These are phyloP conservation scores for Rosellinia necatrix DNA, from an alignment of 2,329 filamentous ascomycete genomes.

Conservation along the genomic window DNA sequence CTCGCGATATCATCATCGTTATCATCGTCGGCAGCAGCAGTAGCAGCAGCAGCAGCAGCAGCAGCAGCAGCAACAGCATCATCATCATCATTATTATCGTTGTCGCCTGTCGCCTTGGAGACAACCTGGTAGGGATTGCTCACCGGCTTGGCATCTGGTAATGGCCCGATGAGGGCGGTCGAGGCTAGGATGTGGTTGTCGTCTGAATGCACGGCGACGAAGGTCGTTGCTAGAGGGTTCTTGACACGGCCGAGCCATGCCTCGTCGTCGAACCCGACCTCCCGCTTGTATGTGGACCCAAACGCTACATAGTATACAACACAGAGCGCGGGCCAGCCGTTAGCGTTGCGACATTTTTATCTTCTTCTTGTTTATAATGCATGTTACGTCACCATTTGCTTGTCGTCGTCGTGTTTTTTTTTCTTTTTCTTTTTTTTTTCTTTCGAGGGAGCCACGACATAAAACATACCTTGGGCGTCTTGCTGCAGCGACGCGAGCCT, in stretches of 20 bases:
- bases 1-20: conserved; percentile 4
- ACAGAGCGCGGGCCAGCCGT: too few relatives aligned
- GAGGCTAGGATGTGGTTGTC: conserved; percentile 39
- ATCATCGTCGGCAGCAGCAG: neutral
- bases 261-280: conserved; percentile 42
- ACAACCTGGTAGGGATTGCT: conserved; percentile 30
- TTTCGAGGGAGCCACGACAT: too few relatives aligned
- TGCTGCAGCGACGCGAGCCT: conserved; percentile 37
- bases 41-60: neutral
- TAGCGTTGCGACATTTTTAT: conserved; percentile 16
- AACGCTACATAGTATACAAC: conserved; percentile 37
- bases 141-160: conserved; percentile 30
- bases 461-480: conserved; percentile 38
- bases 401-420: neutral
- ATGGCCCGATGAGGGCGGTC: conserved; percentile 41
- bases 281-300: conserved; percentile 45
- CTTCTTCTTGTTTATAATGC: neutral
- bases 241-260: conserved; percentile 44
- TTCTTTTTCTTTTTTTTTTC: neutral
- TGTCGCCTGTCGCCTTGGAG: conserved; percentile 17
- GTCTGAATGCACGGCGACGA: conserved; percentile 37
- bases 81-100: neutral
- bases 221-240: conserved; percentile 43
- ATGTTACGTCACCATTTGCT: too few relatives aligned
- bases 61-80: conserved; percentile 10